Base-by-base conservation (phyloP, 345 rosid genomes). In the Carallia pectinifolia region DNA sequence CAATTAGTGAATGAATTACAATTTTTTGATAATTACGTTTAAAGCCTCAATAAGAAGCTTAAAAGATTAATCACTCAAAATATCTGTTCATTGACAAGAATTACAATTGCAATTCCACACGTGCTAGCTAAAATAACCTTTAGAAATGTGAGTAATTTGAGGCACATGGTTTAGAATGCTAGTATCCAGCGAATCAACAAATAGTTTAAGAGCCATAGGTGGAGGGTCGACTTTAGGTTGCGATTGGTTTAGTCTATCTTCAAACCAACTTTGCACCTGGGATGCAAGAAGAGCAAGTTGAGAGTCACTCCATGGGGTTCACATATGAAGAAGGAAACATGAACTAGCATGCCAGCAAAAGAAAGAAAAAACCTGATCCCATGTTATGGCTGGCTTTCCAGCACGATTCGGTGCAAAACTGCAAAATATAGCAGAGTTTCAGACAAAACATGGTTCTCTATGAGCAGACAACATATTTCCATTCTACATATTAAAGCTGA, bases 231-330 rank as follows among this genome's bases (percentile, higher is more conserved):
- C 29, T 71, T 76, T 67, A 63, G 72, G n/a, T 69, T 53, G 79
- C 6, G 50, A 53, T 27, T 54, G 72, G 69, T 82, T 75, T 58
- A 67, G 75, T 75, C 78, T 90, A 56, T 80, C 92, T 72, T 70
- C 66, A 71, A 92, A 90, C 94, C 96, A 92, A 71, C 62, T 72
- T 50, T 79, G 83, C 65, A 90, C 95, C 98, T 90, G 73, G 12
- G 70, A 72, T 52, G 64, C 44, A 44, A 69, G 67, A 69, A 38
- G 62, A 78, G 1, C 31, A 61, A 71, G 68, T 65, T 15, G 61
- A 4, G 38, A 58, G 61, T 44, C 39, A 52, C 50, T 44, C 50
- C 9, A 62, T 33, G 31, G 29, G n/a, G 30, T 4, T n/a, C 50
- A 66, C n/a, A 31, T 13, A 33, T 16, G 34, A 18, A 54, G 64